A percentile compares a stretch with the other conserved stretches of the same genome.
These are phyloP conservation scores for Recurvomyces mirabilis DNA, from an alignment of 495 filamentous ascomycete species.

Conservation along the genomic window DNA sequence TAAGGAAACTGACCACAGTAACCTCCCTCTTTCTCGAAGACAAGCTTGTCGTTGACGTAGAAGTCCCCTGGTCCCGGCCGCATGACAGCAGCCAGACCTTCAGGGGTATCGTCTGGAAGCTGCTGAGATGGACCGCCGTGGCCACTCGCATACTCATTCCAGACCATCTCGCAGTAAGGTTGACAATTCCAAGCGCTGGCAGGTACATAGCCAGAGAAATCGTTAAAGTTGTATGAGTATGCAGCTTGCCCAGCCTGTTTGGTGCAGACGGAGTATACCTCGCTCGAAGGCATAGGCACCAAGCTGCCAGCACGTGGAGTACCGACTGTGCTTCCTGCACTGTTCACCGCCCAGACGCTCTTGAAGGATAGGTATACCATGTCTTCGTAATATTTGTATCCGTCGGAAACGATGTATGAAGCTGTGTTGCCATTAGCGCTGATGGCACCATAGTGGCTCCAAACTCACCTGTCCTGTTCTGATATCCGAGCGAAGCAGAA, in stretches of 20 bases:
- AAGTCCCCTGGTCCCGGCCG: background rate
- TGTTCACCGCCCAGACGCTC: constrained; percentile 1
- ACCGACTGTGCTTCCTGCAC: constrained; percentile 3
- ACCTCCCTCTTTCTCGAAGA: background rate
- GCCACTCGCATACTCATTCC: background rate
- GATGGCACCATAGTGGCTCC: background rate
- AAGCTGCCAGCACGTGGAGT: constrained; percentile 1
- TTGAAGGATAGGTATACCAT: constrained; percentile 6
- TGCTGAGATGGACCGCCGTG: background rate
- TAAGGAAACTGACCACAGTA: background rate
- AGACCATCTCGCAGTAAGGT: background rate
- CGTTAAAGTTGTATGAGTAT: background rate
- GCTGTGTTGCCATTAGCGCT: background rate
- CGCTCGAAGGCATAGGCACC: background rate
- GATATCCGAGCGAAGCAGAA: background rate
- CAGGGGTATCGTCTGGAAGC: background rate
- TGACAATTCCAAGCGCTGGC: constrained; percentile 4
- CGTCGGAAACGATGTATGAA: constrained; percentile 2
- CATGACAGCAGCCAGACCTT: background rate
- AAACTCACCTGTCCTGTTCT: background rate
- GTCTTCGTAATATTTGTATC: constrained; percentile 1
- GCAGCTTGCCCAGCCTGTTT: background rate
- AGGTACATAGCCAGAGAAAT: background rate
- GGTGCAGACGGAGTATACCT: constrained; percentile 1
- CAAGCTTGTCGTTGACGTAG: background rate